Evolutionary conservation across 345 rosid genomes (phyloP).

Genomic region (Eucalyptus tenuipes): DNA sequence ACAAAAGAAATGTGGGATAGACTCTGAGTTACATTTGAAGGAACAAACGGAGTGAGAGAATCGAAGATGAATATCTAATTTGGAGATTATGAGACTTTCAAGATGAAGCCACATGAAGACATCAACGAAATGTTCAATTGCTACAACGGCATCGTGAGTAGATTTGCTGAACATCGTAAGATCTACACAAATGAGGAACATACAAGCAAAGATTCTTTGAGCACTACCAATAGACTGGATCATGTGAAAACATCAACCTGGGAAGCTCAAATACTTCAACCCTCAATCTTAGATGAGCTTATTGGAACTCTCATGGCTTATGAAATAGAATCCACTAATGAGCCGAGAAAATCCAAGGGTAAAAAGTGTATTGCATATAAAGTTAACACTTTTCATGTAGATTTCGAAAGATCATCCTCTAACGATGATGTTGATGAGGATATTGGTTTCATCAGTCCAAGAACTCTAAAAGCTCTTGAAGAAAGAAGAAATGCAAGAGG

Average conservation of each 20-base stretch:
- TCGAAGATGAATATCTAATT: background rate
- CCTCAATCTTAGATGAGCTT: background rate
- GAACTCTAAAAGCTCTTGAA: background rate
- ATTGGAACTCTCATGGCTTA: background rate
- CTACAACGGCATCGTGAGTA: background rate
- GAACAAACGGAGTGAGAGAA: background rate
- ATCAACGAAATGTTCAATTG: background rate
- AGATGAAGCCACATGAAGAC: background rate
- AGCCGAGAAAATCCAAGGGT: background rate
- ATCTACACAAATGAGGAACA: background rate
- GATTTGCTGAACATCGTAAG: background rate
- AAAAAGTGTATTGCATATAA: no score
- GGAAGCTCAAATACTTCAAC: background rate
- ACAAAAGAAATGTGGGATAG: background rate
- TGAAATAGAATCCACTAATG: background rate
- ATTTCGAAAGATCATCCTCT: no score
- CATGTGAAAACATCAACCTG: background rate
- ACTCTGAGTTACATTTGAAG: background rate
- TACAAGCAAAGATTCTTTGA: background rate
- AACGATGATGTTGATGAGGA: background rate
- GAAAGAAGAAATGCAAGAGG: background rate
- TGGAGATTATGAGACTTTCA: background rate
- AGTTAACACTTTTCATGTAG: background rate
- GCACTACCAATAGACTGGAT: background rate
- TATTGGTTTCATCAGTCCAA: background rate